Percentiles rank a stretch among this genome's conserved stretches.
These are phyloP conservation scores for Cucumis hystrix DNA, from an alignment of 306 rosid genomes.

Conservation along the genomic window DNA sequence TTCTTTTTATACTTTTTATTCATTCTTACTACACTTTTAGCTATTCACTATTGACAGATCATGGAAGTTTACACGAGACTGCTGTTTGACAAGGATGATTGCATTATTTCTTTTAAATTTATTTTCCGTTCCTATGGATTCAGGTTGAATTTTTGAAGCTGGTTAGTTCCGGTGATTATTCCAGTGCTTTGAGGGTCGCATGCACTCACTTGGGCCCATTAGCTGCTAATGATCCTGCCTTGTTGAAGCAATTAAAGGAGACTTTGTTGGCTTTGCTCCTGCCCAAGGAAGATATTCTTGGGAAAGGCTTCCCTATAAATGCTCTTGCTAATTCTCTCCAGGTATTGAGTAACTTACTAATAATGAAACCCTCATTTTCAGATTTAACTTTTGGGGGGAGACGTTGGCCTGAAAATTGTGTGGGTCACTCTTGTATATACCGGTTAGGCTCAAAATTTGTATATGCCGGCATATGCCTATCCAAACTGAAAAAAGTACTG, in stretches of 20 bases:
- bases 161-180: conserved; percentile 73
- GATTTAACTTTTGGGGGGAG: too few relatives aligned
- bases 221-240: conserved; percentile 66
- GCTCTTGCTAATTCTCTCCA: conserved; percentile 92
- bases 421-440: too few relatives aligned
- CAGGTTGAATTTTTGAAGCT: conserved; percentile 97
- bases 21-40: neutral
- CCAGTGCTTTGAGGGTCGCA: conserved; percentile 77
- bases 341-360: conserved; percentile 20
- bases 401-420: too few relatives aligned
- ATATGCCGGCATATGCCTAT: too few relatives aligned
- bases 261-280: conserved; percentile 75
- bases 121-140: conserved; percentile 14
- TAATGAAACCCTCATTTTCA: neutral
- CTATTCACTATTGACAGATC: neutral
- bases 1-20: neutral
- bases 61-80: neutral
- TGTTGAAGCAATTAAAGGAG: conserved; percentile 82
- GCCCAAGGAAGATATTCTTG: conserved; percentile 64
- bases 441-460: too few relatives aligned
- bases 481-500: neutral
- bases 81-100: neutral
- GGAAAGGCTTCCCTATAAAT: conserved; percentile 72
- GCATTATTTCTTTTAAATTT: neutral
- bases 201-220: conserved; percentile 87